Conservation (phyloP, 305 asterid species). For the Fraxinus baroniana region DNA sequence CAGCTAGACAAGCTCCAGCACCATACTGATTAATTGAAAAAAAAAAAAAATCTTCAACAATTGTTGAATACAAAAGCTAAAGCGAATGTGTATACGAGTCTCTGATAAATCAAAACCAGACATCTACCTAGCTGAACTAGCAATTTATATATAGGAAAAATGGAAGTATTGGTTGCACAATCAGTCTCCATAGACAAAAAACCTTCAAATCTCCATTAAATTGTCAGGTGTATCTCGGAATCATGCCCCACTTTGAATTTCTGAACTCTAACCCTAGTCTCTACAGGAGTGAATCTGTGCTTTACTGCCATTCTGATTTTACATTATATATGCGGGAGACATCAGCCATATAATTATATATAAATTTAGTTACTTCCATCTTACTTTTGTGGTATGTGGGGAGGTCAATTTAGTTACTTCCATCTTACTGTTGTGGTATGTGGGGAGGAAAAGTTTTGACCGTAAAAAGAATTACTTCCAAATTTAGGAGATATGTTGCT, state of each 20-base stretch:
- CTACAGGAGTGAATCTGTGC: background rate
- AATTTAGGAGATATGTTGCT: background rate
- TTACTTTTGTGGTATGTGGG: background rate
- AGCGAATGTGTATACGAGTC: background rate
- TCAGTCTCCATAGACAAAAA: background rate
- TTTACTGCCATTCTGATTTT: background rate
- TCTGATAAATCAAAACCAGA: background rate
- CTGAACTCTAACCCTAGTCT: background rate
- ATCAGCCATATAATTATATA: background rate
- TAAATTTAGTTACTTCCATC: background rate
- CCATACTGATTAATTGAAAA: conserved; percentile 30
- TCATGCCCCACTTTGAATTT: background rate
- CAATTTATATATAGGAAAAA: background rate
- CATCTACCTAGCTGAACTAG: background rate
- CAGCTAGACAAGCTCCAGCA: conserved; percentile 57
- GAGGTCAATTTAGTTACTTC: background rate
- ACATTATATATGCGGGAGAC: background rate
- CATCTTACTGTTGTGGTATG: background rate
- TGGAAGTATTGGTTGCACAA: background rate
- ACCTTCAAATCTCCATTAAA: background rate
- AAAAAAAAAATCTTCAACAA: background rate
- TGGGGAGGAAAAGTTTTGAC: background rate
- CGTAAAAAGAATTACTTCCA: background rate
- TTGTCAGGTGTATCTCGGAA: background rate
- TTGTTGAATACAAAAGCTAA: background rate